Conservation (phyloP, 1,284 basidiomycete species). For the Thecaphora thlaspeos region DNA sequence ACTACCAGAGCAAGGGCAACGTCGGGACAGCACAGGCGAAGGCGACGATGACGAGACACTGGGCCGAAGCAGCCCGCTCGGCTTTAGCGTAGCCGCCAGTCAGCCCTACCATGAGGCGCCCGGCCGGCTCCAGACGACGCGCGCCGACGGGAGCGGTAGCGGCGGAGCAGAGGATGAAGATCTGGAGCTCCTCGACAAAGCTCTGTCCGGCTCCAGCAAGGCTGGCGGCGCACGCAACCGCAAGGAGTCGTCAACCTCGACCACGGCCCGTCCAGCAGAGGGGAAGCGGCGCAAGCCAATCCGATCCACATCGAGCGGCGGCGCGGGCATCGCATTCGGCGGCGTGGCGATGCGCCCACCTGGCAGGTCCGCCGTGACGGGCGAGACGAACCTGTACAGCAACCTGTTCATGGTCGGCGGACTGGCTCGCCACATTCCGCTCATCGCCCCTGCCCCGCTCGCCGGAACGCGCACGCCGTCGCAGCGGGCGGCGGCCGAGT, state of each 20-base stretch:
- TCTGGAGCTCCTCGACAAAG: background rate
- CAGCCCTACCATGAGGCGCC: slow-evolving; percentile 27
- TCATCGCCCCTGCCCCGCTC: slow-evolving; percentile 9
- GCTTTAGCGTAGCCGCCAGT: background rate
- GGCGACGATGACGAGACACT: slow-evolving; percentile 9
- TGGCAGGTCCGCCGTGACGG: slow-evolving; percentile 14
- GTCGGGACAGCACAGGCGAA: background rate
- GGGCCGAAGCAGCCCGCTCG: background rate
- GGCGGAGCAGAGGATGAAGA: slow-evolving; percentile 1
- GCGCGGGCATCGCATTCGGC: slow-evolving; percentile 1
- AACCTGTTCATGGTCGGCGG: slow-evolving; percentile 10
- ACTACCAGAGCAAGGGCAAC: background rate
- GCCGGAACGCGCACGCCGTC: slow-evolving; percentile 7
- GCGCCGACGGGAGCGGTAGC: slow-evolving; percentile 7
- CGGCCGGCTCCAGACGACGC: slow-evolving; percentile 21
- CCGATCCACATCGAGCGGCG: slow-evolving; percentile 22
- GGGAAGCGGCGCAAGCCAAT: slow-evolving; percentile 13
- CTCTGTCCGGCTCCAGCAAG: too few relatives aligned
- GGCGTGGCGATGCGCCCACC: background rate
- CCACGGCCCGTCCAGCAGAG: background rate
- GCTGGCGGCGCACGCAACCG: background rate
- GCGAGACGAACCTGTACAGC: background rate
- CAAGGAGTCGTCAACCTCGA: background rate
- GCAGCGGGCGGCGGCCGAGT: slow-evolving; percentile 11
- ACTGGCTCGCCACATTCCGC: slow-evolving; percentile 12